Evolutionary conservation across 495 filamentous ascomycete species (phyloP).

Genomic region (Thermothielavioides terrestris): DNA sequence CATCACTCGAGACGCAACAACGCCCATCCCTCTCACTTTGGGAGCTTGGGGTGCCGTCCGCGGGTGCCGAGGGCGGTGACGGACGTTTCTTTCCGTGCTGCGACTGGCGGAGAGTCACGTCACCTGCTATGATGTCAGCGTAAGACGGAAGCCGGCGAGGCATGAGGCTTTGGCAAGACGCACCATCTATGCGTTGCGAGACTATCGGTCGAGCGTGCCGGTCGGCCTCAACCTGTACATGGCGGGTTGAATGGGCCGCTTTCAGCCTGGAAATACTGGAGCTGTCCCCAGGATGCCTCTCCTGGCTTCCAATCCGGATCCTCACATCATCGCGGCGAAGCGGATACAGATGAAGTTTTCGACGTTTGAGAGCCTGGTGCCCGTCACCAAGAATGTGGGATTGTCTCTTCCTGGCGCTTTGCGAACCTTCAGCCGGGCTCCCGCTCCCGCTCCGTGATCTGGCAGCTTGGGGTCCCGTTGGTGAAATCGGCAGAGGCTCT

Average conservation of each 20-base stretch:
- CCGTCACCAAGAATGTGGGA: constrained; percentile 3
- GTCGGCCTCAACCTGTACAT: neutral
- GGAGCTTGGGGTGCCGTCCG: neutral
- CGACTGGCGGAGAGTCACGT: neutral
- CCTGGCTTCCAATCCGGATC: constrained; percentile 34
- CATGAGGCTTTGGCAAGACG: neutral
- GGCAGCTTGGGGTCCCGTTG: neutral
- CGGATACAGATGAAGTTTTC: neutral
- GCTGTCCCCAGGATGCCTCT: constrained; percentile 20
- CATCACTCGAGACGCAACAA: constrained; percentile 9
- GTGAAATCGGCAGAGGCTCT: neutral
- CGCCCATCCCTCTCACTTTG: neutral
- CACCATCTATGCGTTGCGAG: neutral
- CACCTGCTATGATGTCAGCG: neutral
- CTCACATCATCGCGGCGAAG: constrained; percentile 16
- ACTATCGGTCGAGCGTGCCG: neutral
- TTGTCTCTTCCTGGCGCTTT: neutral
- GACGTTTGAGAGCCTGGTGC: neutral
- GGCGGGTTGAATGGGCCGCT: neutral
- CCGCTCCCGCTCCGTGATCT: neutral
- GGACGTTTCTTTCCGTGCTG: neutral
- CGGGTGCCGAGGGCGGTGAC: neutral
- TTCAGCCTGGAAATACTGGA: constrained; percentile 6
- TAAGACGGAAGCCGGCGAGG: neutral
- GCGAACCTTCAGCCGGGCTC: neutral